phyloP scores from a whole-genome alignment of 169 alveolate species.

The Perkinsus olseni region DNA sequence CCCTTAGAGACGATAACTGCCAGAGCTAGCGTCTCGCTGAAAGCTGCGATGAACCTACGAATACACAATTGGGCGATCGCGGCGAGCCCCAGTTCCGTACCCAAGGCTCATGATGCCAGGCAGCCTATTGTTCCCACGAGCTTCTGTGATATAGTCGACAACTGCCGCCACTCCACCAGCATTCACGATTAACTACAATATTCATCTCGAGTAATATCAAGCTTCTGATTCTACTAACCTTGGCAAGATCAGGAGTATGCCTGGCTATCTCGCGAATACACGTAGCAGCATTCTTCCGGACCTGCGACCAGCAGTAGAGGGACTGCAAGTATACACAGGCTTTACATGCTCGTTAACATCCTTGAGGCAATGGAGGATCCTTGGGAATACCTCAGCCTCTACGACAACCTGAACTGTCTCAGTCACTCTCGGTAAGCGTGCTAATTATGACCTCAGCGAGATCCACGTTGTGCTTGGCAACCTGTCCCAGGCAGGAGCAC shows the following conservation, averaged over 20 bases:
- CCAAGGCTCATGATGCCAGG: slow-evolving; percentile 89
- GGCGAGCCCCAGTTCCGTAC: slow-evolving; percentile 26
- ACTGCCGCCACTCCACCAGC: slow-evolving; percentile 85
- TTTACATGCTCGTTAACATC: slow-evolving; percentile 58
- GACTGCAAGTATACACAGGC: not conserved
- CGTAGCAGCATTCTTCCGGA: slow-evolving; percentile 83
- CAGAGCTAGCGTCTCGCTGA: slow-evolving; percentile 83
- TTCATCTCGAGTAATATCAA: not conserved
- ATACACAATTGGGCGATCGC: not conserved
- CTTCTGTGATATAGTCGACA: slow-evolving; percentile 79
- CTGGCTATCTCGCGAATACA: slow-evolving; percentile 85
- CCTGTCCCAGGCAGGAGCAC: slow-evolving; percentile 82
- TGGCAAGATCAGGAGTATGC: slow-evolving; percentile 74
- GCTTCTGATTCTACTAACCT: slow-evolving; percentile 69
- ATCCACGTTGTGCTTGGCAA: slow-evolving; percentile 85
- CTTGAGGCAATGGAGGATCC: slow-evolving; percentile 74
- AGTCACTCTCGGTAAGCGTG: not conserved
- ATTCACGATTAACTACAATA: not conserved
- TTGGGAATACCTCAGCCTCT: slow-evolving; percentile 83
- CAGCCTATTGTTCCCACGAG: slow-evolving; percentile 74
- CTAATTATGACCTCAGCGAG: slow-evolving; percentile 64
- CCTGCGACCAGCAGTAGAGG: not conserved
- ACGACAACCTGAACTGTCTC: slow-evolving; percentile 44
- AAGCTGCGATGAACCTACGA: slow-evolving; percentile 58
- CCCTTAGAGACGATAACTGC: slow-evolving; percentile 79